Evolutionary conservation across 2,329 filamentous ascomycete genomes (phyloP).

Genomic region (Phyllosticta citriasiana): DNA sequence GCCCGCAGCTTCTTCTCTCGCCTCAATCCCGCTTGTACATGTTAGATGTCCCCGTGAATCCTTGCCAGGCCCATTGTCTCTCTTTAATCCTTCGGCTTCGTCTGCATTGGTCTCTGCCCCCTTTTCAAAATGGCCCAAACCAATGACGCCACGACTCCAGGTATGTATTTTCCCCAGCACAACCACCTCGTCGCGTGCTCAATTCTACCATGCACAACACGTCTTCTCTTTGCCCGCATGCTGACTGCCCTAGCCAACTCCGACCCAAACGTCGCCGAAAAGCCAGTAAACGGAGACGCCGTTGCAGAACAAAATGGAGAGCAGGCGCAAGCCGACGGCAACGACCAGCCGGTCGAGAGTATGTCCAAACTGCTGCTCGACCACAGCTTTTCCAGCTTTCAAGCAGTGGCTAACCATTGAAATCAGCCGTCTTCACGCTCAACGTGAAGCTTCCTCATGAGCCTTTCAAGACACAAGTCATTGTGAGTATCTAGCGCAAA

Average conservation of each 20-base stretch:
- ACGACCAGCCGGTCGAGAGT: constrained; percentile 24
- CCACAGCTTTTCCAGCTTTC: neutral
- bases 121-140: constrained; percentile 21
- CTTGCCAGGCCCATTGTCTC: constrained; percentile 2
- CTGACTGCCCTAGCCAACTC: constrained; percentile 17
- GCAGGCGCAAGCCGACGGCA: constrained; percentile 19
- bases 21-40: constrained; percentile 18
- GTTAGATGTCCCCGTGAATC: constrained; percentile 14
- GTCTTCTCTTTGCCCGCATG: neutral
- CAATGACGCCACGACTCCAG: constrained; percentile 29
- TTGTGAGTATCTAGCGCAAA: constrained; percentile 43
- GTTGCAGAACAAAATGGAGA: constrained; percentile 8
- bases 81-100: neutral
- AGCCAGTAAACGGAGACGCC: constrained; percentile 14
- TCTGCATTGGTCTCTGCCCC: constrained; percentile 7
- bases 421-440: constrained; percentile 54
- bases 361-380: constrained; percentile 11
- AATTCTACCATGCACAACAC: neutral
- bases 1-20: neutral
- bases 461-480: constrained; percentile 70
- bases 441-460: constrained; percentile 74
- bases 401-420: neutral
- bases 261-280: constrained; percentile 18
- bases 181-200: neutral
- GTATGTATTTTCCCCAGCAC: constrained; percentile 18